phyloP scores from a whole-genome alignment of 2,329 filamentous ascomycete species.

The Beauveria australis region DNA sequence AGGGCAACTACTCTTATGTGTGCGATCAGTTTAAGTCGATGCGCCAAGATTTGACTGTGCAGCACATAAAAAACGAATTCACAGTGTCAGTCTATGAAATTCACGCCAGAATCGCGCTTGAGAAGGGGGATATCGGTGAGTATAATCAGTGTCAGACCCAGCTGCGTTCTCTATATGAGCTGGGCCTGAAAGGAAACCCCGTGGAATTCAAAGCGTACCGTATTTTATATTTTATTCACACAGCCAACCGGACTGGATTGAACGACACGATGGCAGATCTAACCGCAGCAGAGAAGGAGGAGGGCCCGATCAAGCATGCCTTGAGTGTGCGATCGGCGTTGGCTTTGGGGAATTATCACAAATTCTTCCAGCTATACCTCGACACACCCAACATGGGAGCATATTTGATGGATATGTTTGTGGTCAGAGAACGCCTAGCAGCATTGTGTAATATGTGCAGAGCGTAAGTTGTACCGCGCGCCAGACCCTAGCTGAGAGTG shows the following conservation, averaged over 20 bases:
- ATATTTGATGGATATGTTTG: conserved; percentile 99
- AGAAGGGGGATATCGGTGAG: conserved; percentile 99
- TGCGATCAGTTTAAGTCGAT: conserved; percentile 99
- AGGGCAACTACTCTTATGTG: conserved; percentile 93
- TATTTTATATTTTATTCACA: conserved; percentile 99
- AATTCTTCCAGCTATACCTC: conserved; percentile 93
- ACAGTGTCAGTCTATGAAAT: conserved; percentile 96
- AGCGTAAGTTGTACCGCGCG: conserved; percentile 56
- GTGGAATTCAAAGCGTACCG: conserved; percentile 98
- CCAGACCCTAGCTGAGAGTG: neutral
- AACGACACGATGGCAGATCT: conserved; percentile 98
- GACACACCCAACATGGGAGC: conserved; percentile 94
- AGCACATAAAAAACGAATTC: conserved; percentile 94
- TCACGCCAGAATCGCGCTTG: conserved; percentile 91
- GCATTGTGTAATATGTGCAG: conserved; percentile 89
- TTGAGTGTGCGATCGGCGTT: conserved; percentile 84
- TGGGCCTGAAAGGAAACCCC: conserved; percentile 79
- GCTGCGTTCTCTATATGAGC: conserved; percentile 80
- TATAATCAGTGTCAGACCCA: conserved; percentile 99
- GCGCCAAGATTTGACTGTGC: conserved; percentile 94
- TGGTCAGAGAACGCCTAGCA: conserved; percentile 82
- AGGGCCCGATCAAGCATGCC: conserved; percentile 79
- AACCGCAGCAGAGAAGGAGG: conserved; percentile 91
- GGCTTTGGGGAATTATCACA: conserved; percentile 93
- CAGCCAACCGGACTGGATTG: conserved; percentile 94